Conservation (phyloP, 345 rosid species). For the Eucalyptus cloeziana region DNA sequence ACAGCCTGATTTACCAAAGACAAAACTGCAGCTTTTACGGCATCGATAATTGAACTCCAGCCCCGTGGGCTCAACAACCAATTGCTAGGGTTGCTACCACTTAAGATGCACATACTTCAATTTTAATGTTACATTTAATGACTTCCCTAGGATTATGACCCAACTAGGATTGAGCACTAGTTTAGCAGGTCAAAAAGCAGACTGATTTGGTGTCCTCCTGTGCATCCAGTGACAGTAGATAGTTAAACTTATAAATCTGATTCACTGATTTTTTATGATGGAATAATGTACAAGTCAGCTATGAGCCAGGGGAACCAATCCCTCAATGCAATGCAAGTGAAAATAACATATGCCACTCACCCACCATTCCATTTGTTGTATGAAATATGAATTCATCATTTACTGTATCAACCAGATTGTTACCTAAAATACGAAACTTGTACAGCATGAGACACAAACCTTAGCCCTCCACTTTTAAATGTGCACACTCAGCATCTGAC, state of each 20-base stretch:
- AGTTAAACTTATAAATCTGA: background rate
- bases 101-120: background rate
- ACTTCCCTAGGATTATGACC: background rate
- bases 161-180: background rate
- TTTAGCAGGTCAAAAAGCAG: background rate
- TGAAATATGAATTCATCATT: background rate
- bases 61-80: background rate
- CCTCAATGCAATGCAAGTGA: background rate
- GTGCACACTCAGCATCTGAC: background rate
- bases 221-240: background rate
- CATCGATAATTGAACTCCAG: background rate
- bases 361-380: background rate
- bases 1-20: background rate
- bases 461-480: background rate
- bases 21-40: background rate
- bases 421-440: background rate
- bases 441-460: background rate
- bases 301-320: background rate
- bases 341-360: background rate
- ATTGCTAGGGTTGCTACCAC: background rate
- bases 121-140: background rate
- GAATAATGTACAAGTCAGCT: background rate
- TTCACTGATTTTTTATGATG: background rate
- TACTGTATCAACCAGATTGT: background rate
- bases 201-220: background rate